A percentile compares a stretch with the other conserved stretches of the same genome.
phyloP scores from a whole-genome alignment of 306 rosid species.

The Fagus sylvatica region DNA sequence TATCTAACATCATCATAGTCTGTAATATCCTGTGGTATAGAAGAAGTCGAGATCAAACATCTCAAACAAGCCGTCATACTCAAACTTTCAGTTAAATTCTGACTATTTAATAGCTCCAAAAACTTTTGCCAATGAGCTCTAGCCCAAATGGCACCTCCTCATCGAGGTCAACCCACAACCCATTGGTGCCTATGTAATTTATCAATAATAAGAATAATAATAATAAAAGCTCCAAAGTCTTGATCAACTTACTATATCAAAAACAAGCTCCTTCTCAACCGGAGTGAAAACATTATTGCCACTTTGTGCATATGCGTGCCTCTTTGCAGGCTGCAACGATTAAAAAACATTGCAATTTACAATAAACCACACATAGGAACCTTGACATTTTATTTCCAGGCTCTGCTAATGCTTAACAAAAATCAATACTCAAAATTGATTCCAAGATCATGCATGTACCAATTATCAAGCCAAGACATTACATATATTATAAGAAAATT shows the following conservation, averaged over 20 bases:
- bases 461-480: background rate
- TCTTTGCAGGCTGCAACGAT: constrained; percentile 73
- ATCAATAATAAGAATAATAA: too few relatives aligned
- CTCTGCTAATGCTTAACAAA: background rate
- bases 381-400: background rate
- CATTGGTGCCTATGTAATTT: too few relatives aligned
- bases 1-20: constrained; percentile 92
- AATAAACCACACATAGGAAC: background rate
- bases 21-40: constrained; percentile 70
- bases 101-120: constrained; percentile 14
- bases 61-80: background rate
- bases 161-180: too few relatives aligned
- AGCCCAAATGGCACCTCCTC: too few relatives aligned
- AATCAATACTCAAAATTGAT: background rate
- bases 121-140: background rate
- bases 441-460: background rate
- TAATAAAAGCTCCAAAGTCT: too few relatives aligned
- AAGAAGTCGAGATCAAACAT: constrained; percentile 1
- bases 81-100: background rate
- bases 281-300: constrained; percentile 78
- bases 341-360: background rate
- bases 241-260: constrained; percentile 73
- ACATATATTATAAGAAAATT: background rate
- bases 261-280: constrained; percentile 85
- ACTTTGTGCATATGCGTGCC: constrained; percentile 75